Base-by-base conservation (phyloP, 2,329 filamentous ascomycete species). In the Colletotrichum tropicicola region DNA sequence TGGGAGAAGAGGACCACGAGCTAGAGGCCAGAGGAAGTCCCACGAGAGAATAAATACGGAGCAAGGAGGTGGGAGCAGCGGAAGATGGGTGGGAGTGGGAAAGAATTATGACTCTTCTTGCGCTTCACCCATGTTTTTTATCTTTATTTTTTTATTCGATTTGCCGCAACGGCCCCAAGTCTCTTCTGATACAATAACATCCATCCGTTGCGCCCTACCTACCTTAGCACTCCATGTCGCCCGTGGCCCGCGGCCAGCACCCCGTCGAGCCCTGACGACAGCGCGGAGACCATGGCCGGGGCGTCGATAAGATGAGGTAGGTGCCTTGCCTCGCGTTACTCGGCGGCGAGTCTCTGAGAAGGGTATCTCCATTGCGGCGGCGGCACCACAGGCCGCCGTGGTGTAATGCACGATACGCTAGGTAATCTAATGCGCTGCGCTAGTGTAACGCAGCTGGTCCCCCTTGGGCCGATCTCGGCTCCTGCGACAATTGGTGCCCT, bases 391-490 rank as follows among this genome's bases (percentile, higher is more conserved):
- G n/a, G n/a, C n/a, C n/a, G n/a, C n/a, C n/a, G n/a, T n/a, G n/a
- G n/a, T n/a, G n/a, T n/a, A n/a, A n/a, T 35, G 32, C 52, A 65
- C 47, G 47, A 59, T 53, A 41, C 37, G 47, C 41, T 15, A 35
- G 10, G 15, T 62, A 64, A 53, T 60, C 41, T 51, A 15, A 51
- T 28, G 57, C 30, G 45, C 39, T 32, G 55, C 65, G 49, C 55
- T 65, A 59, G 56, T 56, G 35, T 55, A 54, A 57, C 57, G 51
- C 41, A 66, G 52, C 37, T 54, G 45, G 39, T 35, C 32, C 32
- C 32, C 49, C 59, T 55, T 35, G 19, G 52, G 63, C 66, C 66
- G 66, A 68, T 68, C 66, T 68, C 66, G 66, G 66, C 65, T 56
- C 41, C 28, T n/a, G n/a, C 55, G 15, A n/a, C 39, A 35, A 59